Evolutionary conservation across 805 yeast genomes (phyloP), one percentile per base, ranked within the genome.

Genomic region (Suhomyces sp.): DNA sequence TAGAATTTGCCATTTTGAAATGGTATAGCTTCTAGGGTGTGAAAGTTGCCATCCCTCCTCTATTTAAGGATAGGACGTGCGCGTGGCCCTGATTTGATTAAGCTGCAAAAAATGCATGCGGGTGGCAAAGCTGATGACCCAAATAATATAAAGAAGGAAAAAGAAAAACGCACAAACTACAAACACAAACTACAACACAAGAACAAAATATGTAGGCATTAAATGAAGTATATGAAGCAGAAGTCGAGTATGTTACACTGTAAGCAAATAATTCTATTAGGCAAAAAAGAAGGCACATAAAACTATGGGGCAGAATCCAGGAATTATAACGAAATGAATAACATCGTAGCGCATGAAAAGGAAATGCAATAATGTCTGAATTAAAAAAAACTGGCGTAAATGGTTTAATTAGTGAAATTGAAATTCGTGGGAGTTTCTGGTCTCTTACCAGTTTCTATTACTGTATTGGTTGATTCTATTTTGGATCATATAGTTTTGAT

Each of bases 391-490:
- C 19, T 19, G 19, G 19, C 19, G 19, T 33, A 33, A 33, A 13
- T 13, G 19, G 19, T 19, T 19, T 13, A 13, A 33, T 33, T 33
- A 33, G 36, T 13, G 36, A 33, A 33, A 33, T 13, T 33, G 36
- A 33, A 13, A 33, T 13, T 2, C 3, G 15, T n/a, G 15, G 15
- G 15, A 5, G 19, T 23, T 22, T 15, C n/a, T 33, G 36, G 17
- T 15, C 36, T 33, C 36, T 51, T 45, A 54, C 57, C 57, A 54
- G 55, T 54, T 52, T 49, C 57, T 51, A 36, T 54, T 54, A 35
- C 50, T 42, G 40, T 49, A 54, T 45, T 54, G 57, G 36, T 48
- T 54, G 41, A 49, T 51, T 27, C 57, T 54, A 36, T 54, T 52
- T 45, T 54, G 57, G 48, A 54, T 47, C 47, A 54, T 51, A 19